Evolutionary conservation across 2,329 filamentous ascomycete genomes (phyloP).

Genomic region (Penicillium vulpinum): DNA sequence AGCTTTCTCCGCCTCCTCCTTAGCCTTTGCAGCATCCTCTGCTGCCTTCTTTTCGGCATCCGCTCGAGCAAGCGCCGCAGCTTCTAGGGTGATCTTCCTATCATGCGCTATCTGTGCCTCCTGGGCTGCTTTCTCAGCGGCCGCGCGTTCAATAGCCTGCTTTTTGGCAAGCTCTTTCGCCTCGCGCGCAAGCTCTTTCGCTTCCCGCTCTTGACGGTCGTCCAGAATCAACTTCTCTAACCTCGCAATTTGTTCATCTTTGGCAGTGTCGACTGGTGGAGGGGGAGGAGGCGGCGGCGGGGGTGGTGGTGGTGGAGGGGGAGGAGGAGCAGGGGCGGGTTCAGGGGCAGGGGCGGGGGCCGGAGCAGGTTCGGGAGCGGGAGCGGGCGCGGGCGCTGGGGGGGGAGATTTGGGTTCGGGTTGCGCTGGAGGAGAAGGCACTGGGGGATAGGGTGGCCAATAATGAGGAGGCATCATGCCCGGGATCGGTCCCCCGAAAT

Average conservation of each 20-base stretch:
- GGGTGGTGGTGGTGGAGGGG: constrained; percentile 22
- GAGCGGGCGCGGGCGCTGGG: constrained; percentile 8
- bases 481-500: constrained; percentile 34
- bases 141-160: constrained; percentile 54
- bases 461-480: constrained; percentile 39
- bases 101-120: constrained; percentile 43
- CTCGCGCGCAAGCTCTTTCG: constrained; percentile 40
- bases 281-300: constrained; percentile 24
- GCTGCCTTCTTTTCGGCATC: constrained; percentile 48
- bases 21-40: constrained; percentile 52
- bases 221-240: constrained; percentile 59
- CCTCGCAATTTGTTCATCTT: constrained; percentile 60
- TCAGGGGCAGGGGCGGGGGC: constrained; percentile 13
- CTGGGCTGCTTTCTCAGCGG: constrained; percentile 35
- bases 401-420: constrained; percentile 30
- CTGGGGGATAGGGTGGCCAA: constrained; percentile 37
- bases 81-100: constrained; percentile 45
- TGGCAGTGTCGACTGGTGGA: constrained; percentile 51
- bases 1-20: constrained; percentile 46
- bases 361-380: constrained; percentile 20
- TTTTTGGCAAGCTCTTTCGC: constrained; percentile 41
- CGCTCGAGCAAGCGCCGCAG: constrained; percentile 50
- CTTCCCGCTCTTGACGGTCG: constrained; percentile 44
- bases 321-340: constrained; percentile 4
- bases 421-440: constrained; percentile 33